Base-by-base conservation (phyloP, 2,329 filamentous ascomycete genomes). In the Zarea fungicola region DNA sequence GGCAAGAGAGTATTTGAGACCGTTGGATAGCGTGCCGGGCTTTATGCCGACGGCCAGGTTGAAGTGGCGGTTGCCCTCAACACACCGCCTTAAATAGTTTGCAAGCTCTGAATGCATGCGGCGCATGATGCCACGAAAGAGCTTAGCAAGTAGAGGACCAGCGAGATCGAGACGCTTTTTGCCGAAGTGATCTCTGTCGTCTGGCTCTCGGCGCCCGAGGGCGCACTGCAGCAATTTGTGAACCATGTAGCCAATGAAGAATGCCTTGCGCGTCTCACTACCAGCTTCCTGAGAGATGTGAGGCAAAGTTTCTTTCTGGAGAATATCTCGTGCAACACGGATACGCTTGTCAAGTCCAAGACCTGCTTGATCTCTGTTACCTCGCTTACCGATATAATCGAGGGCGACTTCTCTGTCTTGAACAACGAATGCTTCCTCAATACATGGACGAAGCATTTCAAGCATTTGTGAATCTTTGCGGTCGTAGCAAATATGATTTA, bases 171-270 rank as follows among this genome's bases (percentile, higher is more conserved):
- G 77, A 57, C 93, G 87, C 78, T 99, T 99, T 79, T 97, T 97
- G 61, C 93, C 93, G 62, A 99, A 96, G 67, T 99, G 95, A 74
- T 99, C 93, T 74, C 93, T 88, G 63, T 99, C 93, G 62, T 99
- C 93, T 22, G 90, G 89, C 64, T 97, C 93, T 54, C 90, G 86
- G 53, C 93, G 85, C 44, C 93, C 95, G 41, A 99, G 78, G 48
- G 91, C 89, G 64, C 91, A 96, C 67, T 96, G 92, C 21, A 97
- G 77, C 59, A 99, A 79, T 64, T 93, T 87, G 69, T 99, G 92
- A 40, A 97, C 89, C 92, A 99, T 99, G 70, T 99, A 99, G 19
- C 95, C 93, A 42, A 99, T 75, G 77, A 97, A 99, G 71, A 96
- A 99, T 3, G 95, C 93, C 66, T 99, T 99, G 51, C 89, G 78